These are phyloP conservation scores for Pseudogymnoascus sp. DNA, from an alignment of 2,329 filamentous ascomycete species.

Conservation along the genomic window DNA sequence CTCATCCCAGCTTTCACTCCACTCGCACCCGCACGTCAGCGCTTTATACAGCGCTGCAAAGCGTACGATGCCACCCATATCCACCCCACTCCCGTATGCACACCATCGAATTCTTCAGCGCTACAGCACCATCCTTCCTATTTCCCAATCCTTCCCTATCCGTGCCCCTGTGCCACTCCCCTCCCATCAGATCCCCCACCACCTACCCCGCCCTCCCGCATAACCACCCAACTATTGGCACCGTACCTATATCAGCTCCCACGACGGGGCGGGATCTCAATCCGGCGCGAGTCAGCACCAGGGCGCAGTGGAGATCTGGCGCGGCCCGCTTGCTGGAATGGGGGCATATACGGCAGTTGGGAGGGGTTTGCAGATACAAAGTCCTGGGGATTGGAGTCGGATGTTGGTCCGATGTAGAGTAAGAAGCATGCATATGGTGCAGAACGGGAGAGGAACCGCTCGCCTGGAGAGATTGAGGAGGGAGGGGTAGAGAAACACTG, in stretches of 20 bases:
- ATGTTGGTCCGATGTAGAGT: neutral
- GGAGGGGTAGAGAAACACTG: neutral
- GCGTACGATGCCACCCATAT: neutral
- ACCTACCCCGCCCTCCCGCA: neutral
- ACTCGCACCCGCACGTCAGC: neutral
- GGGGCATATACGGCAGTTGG: neutral
- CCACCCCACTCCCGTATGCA: neutral
- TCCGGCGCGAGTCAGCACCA: neutral
- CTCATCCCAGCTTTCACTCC: neutral
- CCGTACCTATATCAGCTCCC: neutral
- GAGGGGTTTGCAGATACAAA: neutral
- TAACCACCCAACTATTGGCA: neutral
- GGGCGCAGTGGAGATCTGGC: neutral
- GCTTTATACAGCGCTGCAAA: neutral
- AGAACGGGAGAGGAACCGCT: neutral
- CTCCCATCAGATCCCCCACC: neutral
- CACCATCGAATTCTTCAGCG: neutral
- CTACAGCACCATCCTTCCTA: neutral
- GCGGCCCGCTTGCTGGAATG: neutral
- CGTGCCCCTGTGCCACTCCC: neutral
- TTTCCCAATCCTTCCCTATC: neutral
- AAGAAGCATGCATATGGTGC: neutral
- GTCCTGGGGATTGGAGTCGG: neutral
- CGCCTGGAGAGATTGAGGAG: slow-evolving; percentile 1
- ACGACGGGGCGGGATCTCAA: neutral